Evolutionary conservation across 345 rosid genomes (phyloP), one percentile per base, ranked within the genome.

Genomic region (Moricandia moricandioides): DNA sequence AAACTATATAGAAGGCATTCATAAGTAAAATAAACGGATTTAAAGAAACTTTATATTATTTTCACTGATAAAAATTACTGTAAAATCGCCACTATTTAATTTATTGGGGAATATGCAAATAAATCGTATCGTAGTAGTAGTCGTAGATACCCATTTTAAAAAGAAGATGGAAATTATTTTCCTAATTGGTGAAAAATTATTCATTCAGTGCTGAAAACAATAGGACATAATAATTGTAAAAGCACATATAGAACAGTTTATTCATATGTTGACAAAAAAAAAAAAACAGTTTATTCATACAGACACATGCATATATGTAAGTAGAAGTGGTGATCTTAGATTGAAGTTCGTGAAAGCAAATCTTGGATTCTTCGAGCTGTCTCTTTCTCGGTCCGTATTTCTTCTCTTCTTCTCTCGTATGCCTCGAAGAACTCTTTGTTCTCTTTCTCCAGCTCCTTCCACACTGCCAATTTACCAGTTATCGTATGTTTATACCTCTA

Each of bases 371-470:
- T 80, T 72, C 79, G 83, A 68, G 80, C 84, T 62, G 78, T 78
- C 76, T 83, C 85, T 71, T 49, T 80, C 65, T 82, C 86, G 34
- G 57, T 65, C 12, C 73, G 76, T 56, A 67, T 81, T 62, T 64
- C 75, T 59, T 69, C 80, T 57, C 83, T 75, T 30, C 73, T 81
- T 43, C 70, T 82, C 27, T 37, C 16, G 69, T 94, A 91, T 3
- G 88, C 90, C 73, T 91, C 93, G 45, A 94, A 94, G 83, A 94
- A 94, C 74, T 86, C 96, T 78, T 85, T 86, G 87, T 94, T 94
- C 82, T 83, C 96, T 70, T 91, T 91, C 86, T 87, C 96, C 67
- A 94, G 69, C 82, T 94, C 98, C 59, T 88, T 85, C 98, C 98
- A 94, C 79, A 94, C 98, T 91, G 83, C 62, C 64, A 71, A n/a